Percentiles rank a stretch among this genome's conserved stretches.
Conservation (phyloP, 2,329 filamentous ascomycete genomes). For the Cytospora mali region DNA sequence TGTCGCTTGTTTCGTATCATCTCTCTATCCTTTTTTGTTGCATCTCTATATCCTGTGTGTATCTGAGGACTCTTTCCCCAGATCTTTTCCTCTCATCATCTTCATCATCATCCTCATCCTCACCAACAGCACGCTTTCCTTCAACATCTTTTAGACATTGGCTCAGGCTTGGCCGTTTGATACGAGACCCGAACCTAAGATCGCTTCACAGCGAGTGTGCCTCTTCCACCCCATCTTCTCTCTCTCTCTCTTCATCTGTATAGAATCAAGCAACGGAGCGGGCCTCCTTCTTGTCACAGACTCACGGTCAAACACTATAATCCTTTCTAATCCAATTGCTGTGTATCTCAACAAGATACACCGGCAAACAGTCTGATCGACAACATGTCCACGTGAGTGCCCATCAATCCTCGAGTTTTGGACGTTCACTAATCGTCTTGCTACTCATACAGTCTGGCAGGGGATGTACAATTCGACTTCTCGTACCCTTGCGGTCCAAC, state of each 20-base stretch:
- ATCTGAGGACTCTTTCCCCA: conserved; percentile 8
- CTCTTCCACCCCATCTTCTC: conserved; percentile 1
- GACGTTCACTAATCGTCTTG: conserved; percentile 35
- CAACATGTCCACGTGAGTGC: conserved; percentile 49
- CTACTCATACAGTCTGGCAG: conserved; percentile 55
- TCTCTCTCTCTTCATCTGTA: conserved; percentile 7
- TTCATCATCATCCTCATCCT: conserved; percentile 4
- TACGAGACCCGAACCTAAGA: conserved; percentile 24
- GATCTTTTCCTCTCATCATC: conserved; percentile 17
- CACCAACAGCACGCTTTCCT: conserved; percentile 13
- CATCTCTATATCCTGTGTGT: background rate
- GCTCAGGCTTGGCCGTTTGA: conserved; percentile 28
- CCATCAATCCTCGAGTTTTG: background rate
- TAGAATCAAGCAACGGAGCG: conserved; percentile 23
- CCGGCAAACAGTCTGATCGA: conserved; percentile 24
- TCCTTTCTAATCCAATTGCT: conserved; percentile 22
- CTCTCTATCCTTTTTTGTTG: conserved; percentile 20
- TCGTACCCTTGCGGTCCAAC: conserved; percentile 57
- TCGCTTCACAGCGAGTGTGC: conserved; percentile 23
- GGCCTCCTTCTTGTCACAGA: conserved; percentile 25
- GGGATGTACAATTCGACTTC: conserved; percentile 65
- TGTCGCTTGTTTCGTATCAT: conserved; percentile 20
- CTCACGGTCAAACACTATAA: conserved; percentile 15
- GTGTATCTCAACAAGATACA: conserved; percentile 17
- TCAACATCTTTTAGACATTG: conserved; percentile 19